A percentile compares a stretch with the other conserved stretches of the same genome.
These are phyloP conservation scores for Solanum hybrid DNA, from an alignment of 305 asterid genomes.

Conservation along the genomic window DNA sequence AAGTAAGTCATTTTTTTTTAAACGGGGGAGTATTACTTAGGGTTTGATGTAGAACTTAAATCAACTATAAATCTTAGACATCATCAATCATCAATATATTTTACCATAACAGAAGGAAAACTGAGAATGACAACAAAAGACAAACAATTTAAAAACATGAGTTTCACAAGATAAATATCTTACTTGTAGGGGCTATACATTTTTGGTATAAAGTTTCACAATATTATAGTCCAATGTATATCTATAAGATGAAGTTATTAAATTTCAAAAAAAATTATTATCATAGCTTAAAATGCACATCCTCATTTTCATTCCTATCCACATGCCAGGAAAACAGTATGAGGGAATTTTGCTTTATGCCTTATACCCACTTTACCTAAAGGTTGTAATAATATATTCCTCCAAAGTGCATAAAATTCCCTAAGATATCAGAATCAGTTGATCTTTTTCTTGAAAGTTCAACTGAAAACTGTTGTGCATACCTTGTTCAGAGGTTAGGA, in stretches of 20 bases:
- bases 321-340: conserved; percentile 44
- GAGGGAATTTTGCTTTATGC: conserved; percentile 31
- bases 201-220: not conserved
- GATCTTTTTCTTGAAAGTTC: conserved; percentile 35
- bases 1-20: too few species aligned
- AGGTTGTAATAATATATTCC: conserved; percentile 48
- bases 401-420: conserved; percentile 45
- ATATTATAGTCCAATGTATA: not conserved
- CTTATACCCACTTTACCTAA: conserved; percentile 35
- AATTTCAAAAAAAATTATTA: not conserved
- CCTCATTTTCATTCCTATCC: conserved; percentile 24
- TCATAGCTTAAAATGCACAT: not conserved
- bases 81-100: not conserved
- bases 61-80: not conserved
- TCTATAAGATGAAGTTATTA: not conserved
- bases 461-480: conserved; percentile 24
- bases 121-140: not conserved
- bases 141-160: not conserved
- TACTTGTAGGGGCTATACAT: not conserved
- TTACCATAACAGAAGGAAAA: not conserved
- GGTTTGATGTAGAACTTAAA: not conserved
- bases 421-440: conserved; percentile 45
- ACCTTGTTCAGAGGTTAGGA: conserved; percentile 18
- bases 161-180: not conserved
- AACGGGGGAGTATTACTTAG: not conserved